Evolutionary conservation across 2,329 filamentous ascomycete genomes (phyloP), one percentile per base, ranked within the genome.

Genomic region (Pseudogymnoascus sp.): DNA sequence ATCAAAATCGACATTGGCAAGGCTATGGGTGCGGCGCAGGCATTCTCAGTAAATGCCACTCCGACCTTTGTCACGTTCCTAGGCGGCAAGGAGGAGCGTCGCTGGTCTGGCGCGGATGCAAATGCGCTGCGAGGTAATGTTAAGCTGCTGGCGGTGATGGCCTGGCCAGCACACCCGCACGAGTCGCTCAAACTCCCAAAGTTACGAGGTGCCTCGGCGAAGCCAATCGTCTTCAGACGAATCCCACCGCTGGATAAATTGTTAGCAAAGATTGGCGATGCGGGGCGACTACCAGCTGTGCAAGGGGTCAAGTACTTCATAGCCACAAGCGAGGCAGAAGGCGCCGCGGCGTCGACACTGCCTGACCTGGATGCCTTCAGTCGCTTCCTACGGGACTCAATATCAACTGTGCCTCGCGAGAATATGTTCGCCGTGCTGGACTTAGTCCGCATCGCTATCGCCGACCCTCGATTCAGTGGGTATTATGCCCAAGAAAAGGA

Each of bases 1-100:
- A 87, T 97, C 76, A 95, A 96, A 72, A 86, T 96, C 11, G 93
- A 97, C 71, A 86, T 91, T 59, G 86, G 85, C 15, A 77, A 81
- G 11, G 86, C 88, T 2, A 83, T 81, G 63, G 84, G 85, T 65
- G 84, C 90, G 59, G 86, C 82, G 23, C 79, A 79, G 44, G 82
- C 81, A 64, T 96, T 89, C 72, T 77, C 80, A 1, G 83, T 97
- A 61, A 82, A 84, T 1, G 88, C 88, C 3, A 96, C 93, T 0
- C 93, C 93, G 0, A 96, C 93, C 0, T 96, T 97, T 71, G 84
- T 95, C 71, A 93, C 91, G 0, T 96, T 93, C 71, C 76, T 93
- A 7, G 87, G 83, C 61, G 91, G 92, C 1, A 77, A 87, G 65
- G 85, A 93, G 72, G 83, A 90, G 59, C 88, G 91, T 66, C 83